Conservation (phyloP, 225 moss, liverwort and hornwort species). For the Climacium dendroides region DNA sequence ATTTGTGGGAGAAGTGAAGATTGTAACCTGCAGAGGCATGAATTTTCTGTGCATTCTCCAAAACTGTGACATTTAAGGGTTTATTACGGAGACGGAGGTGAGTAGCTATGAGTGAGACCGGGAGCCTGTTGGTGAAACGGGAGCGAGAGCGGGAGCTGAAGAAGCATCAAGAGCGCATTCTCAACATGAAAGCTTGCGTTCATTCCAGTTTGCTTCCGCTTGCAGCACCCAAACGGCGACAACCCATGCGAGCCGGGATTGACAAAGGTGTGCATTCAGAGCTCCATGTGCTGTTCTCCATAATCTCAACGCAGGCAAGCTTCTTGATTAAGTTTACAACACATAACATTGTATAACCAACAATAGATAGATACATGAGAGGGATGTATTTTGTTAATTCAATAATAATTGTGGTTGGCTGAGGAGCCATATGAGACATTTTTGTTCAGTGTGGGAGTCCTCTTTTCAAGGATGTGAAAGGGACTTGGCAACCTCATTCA, state of each 20-base stretch:
- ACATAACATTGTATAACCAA: neutral
- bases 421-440: neutral
- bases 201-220: neutral
- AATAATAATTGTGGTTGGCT: neutral
- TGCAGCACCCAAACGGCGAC: neutral
- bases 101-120: neutral
- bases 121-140: neutral
- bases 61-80: neutral
- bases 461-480: no score
- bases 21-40: neutral
- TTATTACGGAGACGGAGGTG: no score
- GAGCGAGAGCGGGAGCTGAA: constrained; percentile 15
- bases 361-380: neutral
- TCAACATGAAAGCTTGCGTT: constrained; percentile 17
- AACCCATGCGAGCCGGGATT: neutral
- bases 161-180: constrained; percentile 16
- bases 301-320: neutral
- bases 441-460: no score
- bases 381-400: no score
- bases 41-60: neutral
- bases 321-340: neutral
- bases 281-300: neutral
- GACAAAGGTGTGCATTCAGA: constrained; percentile 1
- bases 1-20: neutral
- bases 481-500: no score